Percentiles rank a stretch among this genome's conserved stretches.
Evolutionary conservation across 78 protist species (phyloP).

Genomic region (Dictyostelium capitatum): DNA sequence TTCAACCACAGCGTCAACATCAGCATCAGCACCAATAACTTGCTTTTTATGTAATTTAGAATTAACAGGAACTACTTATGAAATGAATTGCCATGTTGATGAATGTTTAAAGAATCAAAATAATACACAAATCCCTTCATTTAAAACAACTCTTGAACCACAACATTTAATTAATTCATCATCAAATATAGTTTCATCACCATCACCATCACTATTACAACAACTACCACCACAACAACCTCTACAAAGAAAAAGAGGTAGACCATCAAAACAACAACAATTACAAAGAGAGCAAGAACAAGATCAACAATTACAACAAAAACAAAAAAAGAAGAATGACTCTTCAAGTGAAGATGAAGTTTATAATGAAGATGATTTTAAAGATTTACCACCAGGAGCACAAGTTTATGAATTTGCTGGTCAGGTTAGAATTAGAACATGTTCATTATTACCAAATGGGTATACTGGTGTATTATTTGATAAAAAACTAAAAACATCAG

Average conservation of each 20-base stretch:
- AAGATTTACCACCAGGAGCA: constrained; percentile 56
- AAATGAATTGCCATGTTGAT: constrained; percentile 39
- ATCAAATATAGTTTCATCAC: not conserved
- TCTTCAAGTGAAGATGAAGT: not conserved
- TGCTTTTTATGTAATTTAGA: constrained; percentile 38
- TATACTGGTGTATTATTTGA: constrained; percentile 22
- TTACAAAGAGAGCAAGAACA: not conserved
- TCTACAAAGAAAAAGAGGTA: constrained; percentile 6
- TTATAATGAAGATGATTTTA: constrained; percentile 19
- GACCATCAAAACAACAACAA: constrained; percentile 4
- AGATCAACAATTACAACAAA: not conserved
- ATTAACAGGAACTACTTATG: not conserved
- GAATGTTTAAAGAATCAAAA: constrained; percentile 17
- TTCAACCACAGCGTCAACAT: too few species aligned
- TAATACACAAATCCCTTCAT: not conserved
- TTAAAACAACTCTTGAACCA: not conserved
- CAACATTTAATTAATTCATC: not conserved
- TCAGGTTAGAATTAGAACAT: constrained; percentile 39
- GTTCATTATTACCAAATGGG: constrained; percentile 18
- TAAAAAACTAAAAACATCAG: not conserved
- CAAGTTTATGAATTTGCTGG: constrained; percentile 40
- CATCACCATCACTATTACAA: not conserved
- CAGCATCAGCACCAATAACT: not conserved
- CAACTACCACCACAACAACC: not conserved
- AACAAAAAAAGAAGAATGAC: not conserved